These are phyloP conservation scores for Aspergillus candidus DNA, from an alignment of 2,329 filamentous ascomycete species.

Conservation along the genomic window DNA sequence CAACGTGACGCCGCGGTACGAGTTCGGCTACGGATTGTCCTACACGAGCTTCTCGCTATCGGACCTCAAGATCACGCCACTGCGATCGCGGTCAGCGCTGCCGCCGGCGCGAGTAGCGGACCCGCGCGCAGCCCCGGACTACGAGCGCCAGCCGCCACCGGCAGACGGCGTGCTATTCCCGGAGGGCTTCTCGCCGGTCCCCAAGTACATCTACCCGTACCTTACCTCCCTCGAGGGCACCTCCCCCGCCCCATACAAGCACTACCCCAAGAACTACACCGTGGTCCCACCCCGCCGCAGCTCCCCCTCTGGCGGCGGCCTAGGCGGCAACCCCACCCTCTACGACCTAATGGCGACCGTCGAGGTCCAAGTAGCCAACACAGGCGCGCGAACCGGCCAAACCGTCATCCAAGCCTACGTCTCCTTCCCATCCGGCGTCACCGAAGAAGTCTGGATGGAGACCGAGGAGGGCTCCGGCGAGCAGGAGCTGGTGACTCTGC, in stretches of 20 bases:
- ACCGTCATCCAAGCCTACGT: constrained; percentile 60
- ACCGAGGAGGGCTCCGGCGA: not conserved
- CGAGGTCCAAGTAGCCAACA: constrained; percentile 44
- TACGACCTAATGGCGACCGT: constrained; percentile 47
- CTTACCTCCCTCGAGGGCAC: constrained; percentile 49
- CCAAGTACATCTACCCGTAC: constrained; percentile 71
- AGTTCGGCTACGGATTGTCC: constrained; percentile 80
- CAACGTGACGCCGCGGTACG: constrained; percentile 67
- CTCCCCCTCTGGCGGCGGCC: constrained; percentile 61
- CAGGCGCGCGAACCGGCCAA: constrained; percentile 41
- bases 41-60: constrained; percentile 68
- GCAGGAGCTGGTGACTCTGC: constrained; percentile 24
- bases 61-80: constrained; percentile 44
- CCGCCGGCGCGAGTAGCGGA: constrained; percentile 38
- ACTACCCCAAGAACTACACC: constrained; percentile 52
- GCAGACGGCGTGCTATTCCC: constrained; percentile 58
- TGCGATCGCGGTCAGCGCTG: constrained; percentile 46
- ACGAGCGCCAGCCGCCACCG: constrained; percentile 51
- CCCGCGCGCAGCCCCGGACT: constrained; percentile 47
- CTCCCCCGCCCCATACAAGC: constrained; percentile 35
- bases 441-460: constrained; percentile 18
- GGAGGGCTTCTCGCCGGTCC: constrained; percentile 51
- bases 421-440: constrained; percentile 49
- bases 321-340: constrained; percentile 44
- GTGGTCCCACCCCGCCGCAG: constrained; percentile 38